These are phyloP conservation scores for Berberis vulgaris DNA, from an alignment of 164 flowering plant species.

Conservation along the genomic window DNA sequence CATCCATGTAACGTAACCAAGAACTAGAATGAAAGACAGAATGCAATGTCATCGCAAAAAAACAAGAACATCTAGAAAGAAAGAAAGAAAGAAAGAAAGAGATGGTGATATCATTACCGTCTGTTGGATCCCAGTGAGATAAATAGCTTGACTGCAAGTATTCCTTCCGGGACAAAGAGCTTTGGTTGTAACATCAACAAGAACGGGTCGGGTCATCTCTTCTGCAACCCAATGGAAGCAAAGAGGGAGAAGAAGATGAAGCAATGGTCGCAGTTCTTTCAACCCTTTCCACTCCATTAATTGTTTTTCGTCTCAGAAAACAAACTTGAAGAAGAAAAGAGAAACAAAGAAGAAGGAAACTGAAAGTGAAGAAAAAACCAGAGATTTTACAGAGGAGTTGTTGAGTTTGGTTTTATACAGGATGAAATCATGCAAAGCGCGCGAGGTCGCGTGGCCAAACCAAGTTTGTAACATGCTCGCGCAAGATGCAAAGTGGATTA, in stretches of 20 bases:
- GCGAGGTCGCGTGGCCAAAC: no score
- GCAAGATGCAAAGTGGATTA: no score
- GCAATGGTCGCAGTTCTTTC: conserved; percentile 32
- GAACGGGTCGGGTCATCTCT: conserved; percentile 82
- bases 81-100: background rate
- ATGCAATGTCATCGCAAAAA: no score
- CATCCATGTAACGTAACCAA: no score
- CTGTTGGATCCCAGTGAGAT: conserved; percentile 70
- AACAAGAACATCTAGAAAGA: background rate
- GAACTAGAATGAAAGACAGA: no score
- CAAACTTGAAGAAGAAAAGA: background rate
- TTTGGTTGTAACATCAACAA: conserved; percentile 68
- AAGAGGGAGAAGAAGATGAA: conserved; percentile 59
- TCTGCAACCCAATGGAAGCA: conserved; percentile 74
- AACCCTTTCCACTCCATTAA: conserved; percentile 15
- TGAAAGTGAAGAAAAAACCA: no score
- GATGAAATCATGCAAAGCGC: no score
- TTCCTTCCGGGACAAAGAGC: conserved; percentile 58
- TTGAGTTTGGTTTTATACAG: no score
- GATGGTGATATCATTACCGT: conserved; percentile 29
- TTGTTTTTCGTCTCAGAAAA: background rate
- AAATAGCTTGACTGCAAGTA: conserved; percentile 64
- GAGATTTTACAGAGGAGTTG: no score
- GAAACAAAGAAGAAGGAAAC: no score
- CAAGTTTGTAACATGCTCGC: no score